Base-by-base conservation (phyloP, 75 land plant species). In the Pinus taeda region DNA sequence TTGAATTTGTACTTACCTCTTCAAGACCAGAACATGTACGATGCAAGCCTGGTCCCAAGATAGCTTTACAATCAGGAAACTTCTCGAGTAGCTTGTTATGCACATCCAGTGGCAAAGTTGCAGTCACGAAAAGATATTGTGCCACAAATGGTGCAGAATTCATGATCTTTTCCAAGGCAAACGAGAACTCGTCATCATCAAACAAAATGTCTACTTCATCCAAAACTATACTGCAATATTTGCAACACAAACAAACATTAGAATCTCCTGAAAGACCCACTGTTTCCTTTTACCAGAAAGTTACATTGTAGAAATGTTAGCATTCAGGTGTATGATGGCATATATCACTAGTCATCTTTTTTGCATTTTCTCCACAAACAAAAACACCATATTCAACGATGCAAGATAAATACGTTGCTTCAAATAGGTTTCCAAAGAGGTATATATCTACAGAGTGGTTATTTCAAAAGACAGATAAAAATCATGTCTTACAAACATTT, bases 181-280 rank as follows among this genome's bases (percentile, higher is more conserved):
- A 79, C 53, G 90, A 80, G 81, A 97, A 97, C 14, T 86, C 98
- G 60, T 96, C 89, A 80, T 97, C 98, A 65, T 90, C 89, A 64
- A 80, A 95, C 57, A 97, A 83, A 64, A 97, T 88, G 81, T 97
- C 98, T 6, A 97, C 99, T 82, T 97, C 99, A 78, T 97, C 99
- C 63, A 97, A 71, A 13, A 97, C 90, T 75, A 86, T 92, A 90
- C 99, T 97, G 88, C 45, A 81, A 73, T 8, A 55, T 42, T 18
- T 57, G 80, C 15, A 58, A 77, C 56, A 66, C 9, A 3, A 33
- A 72, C 21, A 21, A 49, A 58, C 22, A 21, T 36, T 33, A 53
- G 49, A 9, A 20, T 37, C 71, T 17, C 37, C 20, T 37, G 71
- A 39, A 66, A 9, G 42, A 53, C 55, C 72, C 15, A 66, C 7